Conservation (phyloP, 495 filamentous ascomycete species). For the Lasiosphaeria miniovina region DNA sequence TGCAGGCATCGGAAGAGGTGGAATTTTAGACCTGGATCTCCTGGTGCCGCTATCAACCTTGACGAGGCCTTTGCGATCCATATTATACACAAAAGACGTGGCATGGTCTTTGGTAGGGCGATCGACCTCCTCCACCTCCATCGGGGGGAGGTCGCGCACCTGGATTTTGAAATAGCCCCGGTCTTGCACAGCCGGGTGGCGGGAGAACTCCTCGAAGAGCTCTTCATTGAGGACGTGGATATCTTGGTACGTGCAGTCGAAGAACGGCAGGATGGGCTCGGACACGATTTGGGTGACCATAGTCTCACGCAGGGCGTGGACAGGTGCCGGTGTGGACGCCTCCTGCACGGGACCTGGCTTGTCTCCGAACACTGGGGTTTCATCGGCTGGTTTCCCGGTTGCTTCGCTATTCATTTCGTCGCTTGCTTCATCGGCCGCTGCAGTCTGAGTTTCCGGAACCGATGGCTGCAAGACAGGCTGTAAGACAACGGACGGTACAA, state of each 20-base stretch:
- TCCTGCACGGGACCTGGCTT: no score
- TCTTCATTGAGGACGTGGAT: constrained; percentile 31
- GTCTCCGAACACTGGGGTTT: no score
- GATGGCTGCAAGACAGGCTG: no score
- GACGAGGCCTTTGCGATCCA: constrained; percentile 24
- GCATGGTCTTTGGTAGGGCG: constrained; percentile 29
- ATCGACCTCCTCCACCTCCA: constrained; percentile 21
- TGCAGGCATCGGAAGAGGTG: constrained; percentile 24
- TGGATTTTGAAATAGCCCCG: constrained; percentile 34
- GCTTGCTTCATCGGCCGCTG: no score
- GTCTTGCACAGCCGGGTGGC: constrained; percentile 26
- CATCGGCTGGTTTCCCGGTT: no score
- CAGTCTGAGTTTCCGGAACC: no score
- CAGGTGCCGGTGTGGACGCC: no score
- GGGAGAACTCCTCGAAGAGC: constrained; percentile 28
- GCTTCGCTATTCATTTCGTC: no score
- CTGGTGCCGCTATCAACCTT: constrained; percentile 30
- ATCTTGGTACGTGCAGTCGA: constrained; percentile 30
- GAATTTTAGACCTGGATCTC: constrained; percentile 18
- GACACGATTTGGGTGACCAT: not conserved
- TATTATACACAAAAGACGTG: constrained; percentile 28
- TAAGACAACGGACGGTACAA: no score
- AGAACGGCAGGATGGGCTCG: constrained; percentile 23
- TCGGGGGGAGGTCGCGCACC: constrained; percentile 23
- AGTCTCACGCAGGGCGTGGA: not conserved